phyloP scores from a whole-genome alignment of 768 basidiomycete species.

The Rhodosporidiobolus sp. region DNA sequence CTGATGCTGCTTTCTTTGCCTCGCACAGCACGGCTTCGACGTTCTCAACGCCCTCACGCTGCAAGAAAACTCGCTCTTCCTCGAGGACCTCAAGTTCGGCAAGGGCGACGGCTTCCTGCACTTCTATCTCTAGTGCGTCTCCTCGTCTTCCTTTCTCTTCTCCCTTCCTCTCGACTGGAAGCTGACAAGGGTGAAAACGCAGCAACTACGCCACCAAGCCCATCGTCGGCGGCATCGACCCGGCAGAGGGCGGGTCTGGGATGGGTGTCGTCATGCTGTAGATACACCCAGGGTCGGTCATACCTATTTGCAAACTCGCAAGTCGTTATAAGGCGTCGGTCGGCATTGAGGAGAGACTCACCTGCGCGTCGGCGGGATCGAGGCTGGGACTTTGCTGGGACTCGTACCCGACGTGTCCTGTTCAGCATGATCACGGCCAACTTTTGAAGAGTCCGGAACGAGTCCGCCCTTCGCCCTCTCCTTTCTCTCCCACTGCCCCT shows the following conservation, averaged over 20 bases:
- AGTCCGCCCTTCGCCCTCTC: too few species aligned
- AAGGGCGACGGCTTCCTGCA: conserved; percentile 69
- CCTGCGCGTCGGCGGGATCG: too few species aligned
- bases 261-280: conserved; percentile 83
- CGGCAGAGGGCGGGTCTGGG: conserved; percentile 53
- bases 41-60: conserved; percentile 92
- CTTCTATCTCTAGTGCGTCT: conserved; percentile 48
- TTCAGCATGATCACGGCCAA: too few species aligned
- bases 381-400: too few species aligned
- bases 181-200: conserved; percentile 53
- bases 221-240: conserved; percentile 61
- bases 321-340: too few species aligned
- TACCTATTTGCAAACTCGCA: too few species aligned
- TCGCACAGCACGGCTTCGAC: conserved; percentile 73
- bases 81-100: conserved; percentile 61
- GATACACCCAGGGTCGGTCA: too few species aligned
- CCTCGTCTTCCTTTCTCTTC: too few species aligned
- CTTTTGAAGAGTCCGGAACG: too few species aligned
- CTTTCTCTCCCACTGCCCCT: too few species aligned
- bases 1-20: background rate
- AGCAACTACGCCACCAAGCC: conserved; percentile 91
- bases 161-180: background rate
- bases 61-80: conserved; percentile 84
- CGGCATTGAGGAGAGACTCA: too few species aligned
- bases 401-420: too few species aligned